Evolutionary conservation across 1,284 basidiomycete species (phyloP).

Genomic region (Ceratobasidium sp.): DNA sequence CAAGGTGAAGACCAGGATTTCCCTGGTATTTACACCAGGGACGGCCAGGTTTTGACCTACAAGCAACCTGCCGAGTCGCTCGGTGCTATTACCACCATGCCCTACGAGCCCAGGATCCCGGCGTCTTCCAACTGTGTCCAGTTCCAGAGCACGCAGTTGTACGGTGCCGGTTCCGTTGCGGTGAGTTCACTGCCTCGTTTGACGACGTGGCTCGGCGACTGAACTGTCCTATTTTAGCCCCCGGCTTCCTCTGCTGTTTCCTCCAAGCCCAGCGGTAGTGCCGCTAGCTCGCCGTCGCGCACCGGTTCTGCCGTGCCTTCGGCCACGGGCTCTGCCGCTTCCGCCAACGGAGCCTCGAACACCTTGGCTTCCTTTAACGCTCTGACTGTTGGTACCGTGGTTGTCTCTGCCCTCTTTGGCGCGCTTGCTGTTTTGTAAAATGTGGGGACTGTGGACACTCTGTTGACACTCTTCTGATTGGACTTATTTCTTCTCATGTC

Average conservation of each 20-base stretch:
- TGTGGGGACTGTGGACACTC: background rate
- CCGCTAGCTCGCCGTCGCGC: background rate
- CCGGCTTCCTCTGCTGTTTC: background rate
- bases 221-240: background rate
- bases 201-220: background rate
- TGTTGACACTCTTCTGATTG: conserved; percentile 17
- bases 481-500: background rate
- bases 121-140: conserved; percentile 73
- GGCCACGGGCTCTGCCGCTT: background rate
- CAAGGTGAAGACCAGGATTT: conserved; percentile 54
- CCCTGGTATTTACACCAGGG: conserved; percentile 53
- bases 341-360: conserved; percentile 3
- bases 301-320: background rate
- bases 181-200: conserved; percentile 8
- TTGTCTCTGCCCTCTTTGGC: conserved; percentile 20
- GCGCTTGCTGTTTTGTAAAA: conserved; percentile 29
- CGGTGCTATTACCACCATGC: conserved; percentile 69
- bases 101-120: conserved; percentile 71
- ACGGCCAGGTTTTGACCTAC: conserved; percentile 61
- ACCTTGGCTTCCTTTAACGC: background rate
- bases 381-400: conserved; percentile 11
- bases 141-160: conserved; percentile 69
- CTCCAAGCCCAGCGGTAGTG: background rate
- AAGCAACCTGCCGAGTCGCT: conserved; percentile 72
- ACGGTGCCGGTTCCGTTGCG: conserved; percentile 56